Evolutionary conservation across 495 filamentous ascomycete species (phyloP), one percentile per base, ranked within the genome.

Genomic region (Penicillium cataractarum): DNA sequence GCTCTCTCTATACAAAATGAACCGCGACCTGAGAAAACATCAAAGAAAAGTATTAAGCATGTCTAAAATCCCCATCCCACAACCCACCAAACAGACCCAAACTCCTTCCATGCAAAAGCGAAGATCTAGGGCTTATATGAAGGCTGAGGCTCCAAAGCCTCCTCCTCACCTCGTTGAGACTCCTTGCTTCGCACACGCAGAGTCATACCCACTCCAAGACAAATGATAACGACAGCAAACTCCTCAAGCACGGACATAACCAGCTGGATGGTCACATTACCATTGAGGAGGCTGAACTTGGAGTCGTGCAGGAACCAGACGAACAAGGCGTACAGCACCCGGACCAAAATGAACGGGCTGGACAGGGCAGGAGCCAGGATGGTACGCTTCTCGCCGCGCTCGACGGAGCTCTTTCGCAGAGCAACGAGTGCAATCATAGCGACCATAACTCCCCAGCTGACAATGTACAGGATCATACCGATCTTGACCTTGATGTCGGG

Each of bases 181-280:
- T 35, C 26, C 12, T 39, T 17, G 9, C 42, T 26, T 13, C 64
- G 60, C 12, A 66, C 60, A 12, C 44, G 58, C 42, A 76, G 55
- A 19, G 78, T 81, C 53, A 80, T 54, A 1, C 79, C 78, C 17
- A 76, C 60, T 10, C 49, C 65, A 35, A 76, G 60, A 55, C 68
- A 72, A 31, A 71, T 39, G 9, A 73, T 51, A 7, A 76, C 69
- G 37, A 80, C 66, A 24, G 65, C 61, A 50, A 81, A 62, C 65
- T 82, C 77, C 57, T 74, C 68, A 2, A 82, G 52, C 9, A 82
- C 66, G 13, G 71, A 69, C 67, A 81, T 76, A 12, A 78, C 72
- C 31, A 82, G 63, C 32, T 71, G 49, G 9, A 76, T 61, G 0
- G 77, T 81, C 9, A 65, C 54, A 39, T 69, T 77, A 3, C 77